Evolutionary conservation across 176 grass and related monocot genomes (phyloP).

Genomic region (Puya raimondii): DNA sequence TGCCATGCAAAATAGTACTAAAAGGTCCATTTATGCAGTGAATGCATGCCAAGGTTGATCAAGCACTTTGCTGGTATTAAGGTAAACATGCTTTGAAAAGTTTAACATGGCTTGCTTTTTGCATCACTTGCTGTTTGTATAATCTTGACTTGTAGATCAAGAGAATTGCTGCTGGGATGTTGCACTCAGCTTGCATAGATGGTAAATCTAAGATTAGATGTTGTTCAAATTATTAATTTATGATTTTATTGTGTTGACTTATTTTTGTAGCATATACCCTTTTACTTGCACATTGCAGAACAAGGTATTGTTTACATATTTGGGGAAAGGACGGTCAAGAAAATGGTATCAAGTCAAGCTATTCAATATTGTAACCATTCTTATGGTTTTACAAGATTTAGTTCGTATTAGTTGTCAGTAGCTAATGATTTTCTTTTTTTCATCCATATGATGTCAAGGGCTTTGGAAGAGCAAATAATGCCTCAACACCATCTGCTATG

Average conservation of each 20-base stretch:
- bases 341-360: constrained; percentile 43
- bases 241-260: constrained; percentile 10
- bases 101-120: neutral
- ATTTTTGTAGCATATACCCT: neutral
- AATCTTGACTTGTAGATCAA: constrained; percentile 40
- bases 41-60: constrained; percentile 92
- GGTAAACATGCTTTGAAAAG: constrained; percentile 27
- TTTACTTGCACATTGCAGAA: constrained; percentile 41
- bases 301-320: constrained; percentile 73
- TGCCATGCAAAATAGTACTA: constrained; percentile 24
- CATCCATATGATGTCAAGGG: constrained; percentile 31
- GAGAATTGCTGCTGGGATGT: constrained; percentile 81
- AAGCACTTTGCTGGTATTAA: constrained; percentile 71
- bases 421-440: constrained; percentile 8
- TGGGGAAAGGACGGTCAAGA: constrained; percentile 58
- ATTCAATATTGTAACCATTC: constrained; percentile 20
- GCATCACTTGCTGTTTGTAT: neutral
- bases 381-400: constrained; percentile 1
- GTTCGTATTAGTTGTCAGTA: constrained; percentile 26
- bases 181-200: constrained; percentile 88
- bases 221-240: neutral
- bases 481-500: constrained; percentile 48
- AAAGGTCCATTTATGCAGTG: constrained; percentile 60
- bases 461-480: constrained; percentile 65
- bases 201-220: constrained; percentile 40